Evolutionary conservation across 2,329 filamentous ascomycete genomes (phyloP).

Genomic region (Rhexocercosporidium sp.): DNA sequence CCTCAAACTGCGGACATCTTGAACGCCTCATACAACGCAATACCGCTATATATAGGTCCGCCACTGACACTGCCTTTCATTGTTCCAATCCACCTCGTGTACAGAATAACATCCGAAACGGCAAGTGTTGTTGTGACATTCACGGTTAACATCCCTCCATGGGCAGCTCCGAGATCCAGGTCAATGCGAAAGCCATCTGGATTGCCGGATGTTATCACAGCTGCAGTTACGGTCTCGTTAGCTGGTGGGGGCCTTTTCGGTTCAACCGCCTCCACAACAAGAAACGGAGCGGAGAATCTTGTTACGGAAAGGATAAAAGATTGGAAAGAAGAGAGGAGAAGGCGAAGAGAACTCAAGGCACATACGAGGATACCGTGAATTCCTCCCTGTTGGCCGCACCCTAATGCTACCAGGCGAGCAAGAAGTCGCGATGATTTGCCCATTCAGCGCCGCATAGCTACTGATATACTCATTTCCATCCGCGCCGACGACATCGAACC

Average conservation of each 20-base stretch:
- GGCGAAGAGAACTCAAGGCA: background rate
- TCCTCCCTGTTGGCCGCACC: slow-evolving; percentile 31
- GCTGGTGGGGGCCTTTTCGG: background rate
- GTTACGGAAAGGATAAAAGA: background rate
- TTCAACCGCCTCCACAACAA: background rate
- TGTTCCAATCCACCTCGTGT: slow-evolving; percentile 4
- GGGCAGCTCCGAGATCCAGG: background rate
- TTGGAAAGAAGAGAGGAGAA: background rate
- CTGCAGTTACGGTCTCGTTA: background rate
- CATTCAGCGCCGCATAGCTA: slow-evolving; percentile 42
- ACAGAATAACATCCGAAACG: background rate
- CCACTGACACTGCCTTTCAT: slow-evolving; percentile 2
- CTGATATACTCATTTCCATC: slow-evolving; percentile 37
- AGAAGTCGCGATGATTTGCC: slow-evolving; percentile 35
- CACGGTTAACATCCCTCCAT: slow-evolving; percentile 1
- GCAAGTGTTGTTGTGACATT: background rate
- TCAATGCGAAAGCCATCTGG: slow-evolving; percentile 1
- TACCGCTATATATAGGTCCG: background rate
- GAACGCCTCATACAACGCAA: slow-evolving; percentile 4
- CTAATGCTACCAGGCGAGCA: slow-evolving; percentile 32
- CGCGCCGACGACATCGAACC: slow-evolving; percentile 46
- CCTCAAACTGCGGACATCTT: background rate
- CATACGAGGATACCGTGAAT: slow-evolving; percentile 27
- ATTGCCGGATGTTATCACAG: background rate
- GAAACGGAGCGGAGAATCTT: background rate